These are phyloP conservation scores for Cladobotryum protrusum DNA, from an alignment of 2,329 filamentous ascomycete genomes.

Conservation along the genomic window DNA sequence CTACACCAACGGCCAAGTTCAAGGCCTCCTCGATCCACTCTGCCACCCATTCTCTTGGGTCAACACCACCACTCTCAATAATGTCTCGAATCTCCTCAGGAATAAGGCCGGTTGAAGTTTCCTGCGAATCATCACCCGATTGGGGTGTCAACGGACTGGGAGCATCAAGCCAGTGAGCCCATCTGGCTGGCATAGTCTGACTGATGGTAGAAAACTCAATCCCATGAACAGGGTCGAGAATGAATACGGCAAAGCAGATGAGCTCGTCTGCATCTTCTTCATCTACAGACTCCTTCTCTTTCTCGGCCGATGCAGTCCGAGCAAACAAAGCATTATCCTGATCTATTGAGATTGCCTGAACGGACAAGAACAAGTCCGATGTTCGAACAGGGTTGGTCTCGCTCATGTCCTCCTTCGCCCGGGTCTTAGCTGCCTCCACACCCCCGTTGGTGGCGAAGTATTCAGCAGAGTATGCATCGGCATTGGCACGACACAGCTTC, in stretches of 20 bases:
- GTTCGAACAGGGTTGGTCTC: constrained; percentile 86
- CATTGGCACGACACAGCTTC: constrained; percentile 82
- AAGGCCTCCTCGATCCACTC: constrained; percentile 94
- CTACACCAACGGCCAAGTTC: constrained; percentile 69
- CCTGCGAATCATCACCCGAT: constrained; percentile 41
- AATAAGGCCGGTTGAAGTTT: constrained; percentile 32
- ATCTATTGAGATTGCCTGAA: constrained; percentile 74
- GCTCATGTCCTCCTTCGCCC: constrained; percentile 71
- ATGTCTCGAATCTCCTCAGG: constrained; percentile 86
- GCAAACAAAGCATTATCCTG: constrained; percentile 63
- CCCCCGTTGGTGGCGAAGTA: constrained; percentile 77
- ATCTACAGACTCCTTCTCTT: constrained; percentile 48
- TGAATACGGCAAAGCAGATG: constrained; percentile 69
- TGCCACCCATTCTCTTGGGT: constrained; percentile 93
- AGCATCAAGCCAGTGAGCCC: constrained; percentile 88
- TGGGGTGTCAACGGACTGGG: constrained; percentile 50
- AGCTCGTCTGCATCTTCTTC: constrained; percentile 49
- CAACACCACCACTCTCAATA: constrained; percentile 66
- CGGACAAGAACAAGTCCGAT: constrained; percentile 90
- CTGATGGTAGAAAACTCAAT: constrained; percentile 81
- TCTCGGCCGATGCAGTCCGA: constrained; percentile 44
- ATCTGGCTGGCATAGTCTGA: constrained; percentile 75
- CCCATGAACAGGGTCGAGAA: constrained; percentile 83
- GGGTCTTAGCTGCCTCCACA: constrained; percentile 70
- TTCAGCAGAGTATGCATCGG: constrained; percentile 80